These are phyloP conservation scores for Xanthoconium purpureum DNA, from an alignment of 768 basidiomycete species.

Conservation along the genomic window DNA sequence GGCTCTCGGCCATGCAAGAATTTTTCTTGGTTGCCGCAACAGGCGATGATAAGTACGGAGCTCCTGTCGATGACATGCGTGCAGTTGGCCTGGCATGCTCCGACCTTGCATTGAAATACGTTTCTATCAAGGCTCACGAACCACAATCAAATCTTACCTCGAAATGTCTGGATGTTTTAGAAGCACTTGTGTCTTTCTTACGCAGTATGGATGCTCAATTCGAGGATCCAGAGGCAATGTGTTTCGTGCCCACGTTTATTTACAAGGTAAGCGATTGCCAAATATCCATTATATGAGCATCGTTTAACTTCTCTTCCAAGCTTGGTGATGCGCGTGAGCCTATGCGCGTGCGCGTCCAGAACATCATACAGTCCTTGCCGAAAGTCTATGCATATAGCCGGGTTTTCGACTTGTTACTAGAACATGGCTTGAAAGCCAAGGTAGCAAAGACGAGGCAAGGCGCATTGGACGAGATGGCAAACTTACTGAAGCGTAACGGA, in stretches of 20 bases:
- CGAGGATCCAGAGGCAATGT: slow-evolving; percentile 79
- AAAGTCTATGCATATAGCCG: slow-evolving; percentile 93
- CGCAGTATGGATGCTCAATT: slow-evolving; percentile 72
- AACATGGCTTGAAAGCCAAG: slow-evolving; percentile 86
- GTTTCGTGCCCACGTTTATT: slow-evolving; percentile 86
- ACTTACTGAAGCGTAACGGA: slow-evolving; percentile 77
- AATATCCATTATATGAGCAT: not conserved
- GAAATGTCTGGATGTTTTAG: slow-evolving; percentile 85
- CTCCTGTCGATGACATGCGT: slow-evolving; percentile 47
- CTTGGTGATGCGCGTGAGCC: slow-evolving; percentile 90
- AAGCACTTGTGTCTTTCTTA: slow-evolving; percentile 73
- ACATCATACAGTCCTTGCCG: slow-evolving; percentile 79
- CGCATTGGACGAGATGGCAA: slow-evolving; percentile 75
- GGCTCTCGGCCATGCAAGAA: slow-evolving; percentile 69
- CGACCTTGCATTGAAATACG: slow-evolving; percentile 91
- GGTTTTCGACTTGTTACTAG: slow-evolving; percentile 81
- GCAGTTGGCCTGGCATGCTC: slow-evolving; percentile 78
- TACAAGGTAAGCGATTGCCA: slow-evolving; percentile 61
- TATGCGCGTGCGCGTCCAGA: slow-evolving; percentile 74
- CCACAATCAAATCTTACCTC: slow-evolving; percentile 86
- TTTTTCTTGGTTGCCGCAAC: slow-evolving; percentile 62
- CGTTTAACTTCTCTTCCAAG: slow-evolving; percentile 38
- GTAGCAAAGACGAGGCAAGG: slow-evolving; percentile 91
- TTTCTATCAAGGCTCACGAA: slow-evolving; percentile 85
- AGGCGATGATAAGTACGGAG: slow-evolving; percentile 52